phyloP scores from a whole-genome alignment of 2,329 filamentous ascomycete genomes.

The Penicillium sp. region DNA sequence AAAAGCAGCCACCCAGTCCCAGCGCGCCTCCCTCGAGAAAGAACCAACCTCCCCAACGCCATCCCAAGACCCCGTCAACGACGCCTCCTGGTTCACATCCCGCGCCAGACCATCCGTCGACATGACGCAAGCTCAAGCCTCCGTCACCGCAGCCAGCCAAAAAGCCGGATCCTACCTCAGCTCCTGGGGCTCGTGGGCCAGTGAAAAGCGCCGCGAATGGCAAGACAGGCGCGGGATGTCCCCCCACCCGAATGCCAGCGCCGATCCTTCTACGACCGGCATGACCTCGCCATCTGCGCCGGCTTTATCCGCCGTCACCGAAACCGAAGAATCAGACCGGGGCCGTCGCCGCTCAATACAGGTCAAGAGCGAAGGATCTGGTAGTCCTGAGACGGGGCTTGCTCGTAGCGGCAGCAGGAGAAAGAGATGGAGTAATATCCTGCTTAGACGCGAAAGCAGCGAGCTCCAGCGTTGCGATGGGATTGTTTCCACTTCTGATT shows the following conservation, averaged over 20 bases:
- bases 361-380: constrained; percentile 28
- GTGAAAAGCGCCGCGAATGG: constrained; percentile 47
- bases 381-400: constrained; percentile 15
- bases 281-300: constrained; percentile 23
- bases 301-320: constrained; percentile 22
- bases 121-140: constrained; percentile 53
- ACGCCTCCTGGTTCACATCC: constrained; percentile 27
- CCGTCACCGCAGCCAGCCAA: constrained; percentile 52
- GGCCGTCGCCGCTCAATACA: constrained; percentile 32
- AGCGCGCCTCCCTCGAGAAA: constrained; percentile 32
- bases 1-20: constrained; percentile 25
- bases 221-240: constrained; percentile 37
- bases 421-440: constrained; percentile 39
- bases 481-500: constrained; percentile 12
- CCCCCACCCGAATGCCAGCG: constrained; percentile 8
- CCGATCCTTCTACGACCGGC: neutral
- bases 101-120: constrained; percentile 45
- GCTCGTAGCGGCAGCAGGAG: constrained; percentile 34
- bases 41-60: constrained; percentile 26
- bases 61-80: constrained; percentile 16
- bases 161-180: constrained; percentile 61
- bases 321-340: constrained; percentile 28
- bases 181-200: constrained; percentile 61
- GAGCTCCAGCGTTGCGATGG: constrained; percentile 30
- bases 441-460: constrained; percentile 34